A percentile compares a stretch with the other conserved stretches of the same genome.
Conservation (phyloP, 768 basidiomycete genomes). For the Pleurotus pulmonarius region DNA sequence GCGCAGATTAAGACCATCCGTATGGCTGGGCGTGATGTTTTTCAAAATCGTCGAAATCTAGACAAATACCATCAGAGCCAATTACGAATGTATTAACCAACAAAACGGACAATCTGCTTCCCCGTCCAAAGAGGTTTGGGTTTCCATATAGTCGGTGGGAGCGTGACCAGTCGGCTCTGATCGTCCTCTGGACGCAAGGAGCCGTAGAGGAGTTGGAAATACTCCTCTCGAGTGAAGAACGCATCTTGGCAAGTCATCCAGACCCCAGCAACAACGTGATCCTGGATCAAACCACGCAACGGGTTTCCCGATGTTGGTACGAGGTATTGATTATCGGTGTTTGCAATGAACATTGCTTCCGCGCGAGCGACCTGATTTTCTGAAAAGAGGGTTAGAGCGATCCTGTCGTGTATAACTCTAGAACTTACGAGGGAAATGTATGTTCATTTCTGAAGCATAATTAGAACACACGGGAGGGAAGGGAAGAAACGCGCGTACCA, state of each 20-base stretch:
- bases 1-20: slow-evolving; percentile 79
- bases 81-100: background rate
- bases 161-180: slow-evolving; percentile 64
- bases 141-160: slow-evolving; percentile 92
- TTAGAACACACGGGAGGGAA: slow-evolving; percentile 14
- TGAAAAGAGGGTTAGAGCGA: slow-evolving; percentile 23
- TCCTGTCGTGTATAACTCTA: background rate
- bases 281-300: slow-evolving; percentile 95
- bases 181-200: slow-evolving; percentile 89
- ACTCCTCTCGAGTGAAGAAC: slow-evolving; percentile 94
- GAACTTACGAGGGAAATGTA: slow-evolving; percentile 93
- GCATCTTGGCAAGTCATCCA: slow-evolving; percentile 98
- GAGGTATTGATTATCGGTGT: slow-evolving; percentile 98
- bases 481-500: slow-evolving; percentile 38
- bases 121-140: slow-evolving; percentile 94
- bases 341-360: slow-evolving; percentile 91
- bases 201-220: slow-evolving; percentile 94
- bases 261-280: slow-evolving; percentile 98
- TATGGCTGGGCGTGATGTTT: slow-evolving; percentile 82
- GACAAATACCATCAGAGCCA: slow-evolving; percentile 1
- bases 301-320: slow-evolving; percentile 98
- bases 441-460: slow-evolving; percentile 84
- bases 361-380: slow-evolving; percentile 95
- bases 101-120: slow-evolving; percentile 80
- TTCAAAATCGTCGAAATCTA: slow-evolving; percentile 92